Conservation (phyloP, 2,329 filamentous ascomycete genomes). For the Beauveria pseudobassiana region DNA sequence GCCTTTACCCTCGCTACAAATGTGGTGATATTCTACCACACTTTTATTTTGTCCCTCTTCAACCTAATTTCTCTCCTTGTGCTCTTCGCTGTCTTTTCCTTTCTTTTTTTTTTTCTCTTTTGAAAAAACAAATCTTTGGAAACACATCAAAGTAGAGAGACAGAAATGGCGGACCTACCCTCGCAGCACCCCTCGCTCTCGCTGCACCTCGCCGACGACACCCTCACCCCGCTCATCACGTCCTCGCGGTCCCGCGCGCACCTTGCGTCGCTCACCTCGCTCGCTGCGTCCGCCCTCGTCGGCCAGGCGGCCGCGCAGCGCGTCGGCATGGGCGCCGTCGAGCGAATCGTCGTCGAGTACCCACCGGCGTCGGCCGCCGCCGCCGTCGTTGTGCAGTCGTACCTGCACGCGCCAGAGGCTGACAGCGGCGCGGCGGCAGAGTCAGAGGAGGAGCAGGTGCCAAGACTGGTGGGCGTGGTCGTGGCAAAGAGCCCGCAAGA, state of each 20-base stretch:
- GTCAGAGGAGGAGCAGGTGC: constrained; percentile 18
- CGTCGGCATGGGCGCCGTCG: constrained; percentile 44
- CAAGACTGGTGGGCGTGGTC: constrained; percentile 48
- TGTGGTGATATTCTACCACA: background rate
- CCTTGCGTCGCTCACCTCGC: constrained; percentile 42
- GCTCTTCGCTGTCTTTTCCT: background rate
- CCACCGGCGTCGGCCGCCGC: constrained; percentile 24
- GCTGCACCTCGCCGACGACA: constrained; percentile 50
- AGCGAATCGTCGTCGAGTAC: constrained; percentile 54
- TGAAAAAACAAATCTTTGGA: background rate
- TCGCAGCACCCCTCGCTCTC: constrained; percentile 43
- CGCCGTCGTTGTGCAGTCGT: constrained; percentile 38
- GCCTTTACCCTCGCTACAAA: background rate
- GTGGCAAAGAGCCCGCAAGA: constrained; percentile 42
- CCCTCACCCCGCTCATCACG: constrained; percentile 50
- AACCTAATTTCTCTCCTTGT: background rate
- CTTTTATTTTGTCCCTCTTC: background rate
- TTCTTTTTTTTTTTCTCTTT: background rate
- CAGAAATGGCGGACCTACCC: constrained; percentile 30
- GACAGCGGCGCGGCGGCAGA: background rate
- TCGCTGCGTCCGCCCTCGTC: constrained; percentile 45
- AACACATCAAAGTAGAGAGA: background rate
- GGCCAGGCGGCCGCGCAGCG: constrained; percentile 46
- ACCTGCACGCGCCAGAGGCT: constrained; percentile 30
- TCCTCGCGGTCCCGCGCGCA: constrained; percentile 38